phyloP scores from a whole-genome alignment of 257 asterid genomes.

The Forsythia suspensa region DNA sequence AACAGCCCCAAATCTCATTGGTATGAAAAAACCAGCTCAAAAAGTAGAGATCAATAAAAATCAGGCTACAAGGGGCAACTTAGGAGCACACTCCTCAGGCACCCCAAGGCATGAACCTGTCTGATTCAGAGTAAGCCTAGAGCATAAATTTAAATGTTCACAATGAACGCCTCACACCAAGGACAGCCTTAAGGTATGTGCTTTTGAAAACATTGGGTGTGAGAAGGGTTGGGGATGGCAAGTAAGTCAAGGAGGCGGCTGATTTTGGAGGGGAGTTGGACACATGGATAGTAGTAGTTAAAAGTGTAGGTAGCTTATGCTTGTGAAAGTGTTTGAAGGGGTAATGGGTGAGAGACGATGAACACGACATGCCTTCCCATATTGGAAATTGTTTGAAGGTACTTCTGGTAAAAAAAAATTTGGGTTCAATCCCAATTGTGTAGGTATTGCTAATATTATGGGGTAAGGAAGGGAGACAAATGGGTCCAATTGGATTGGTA shows the following conservation, averaged over 20 bases:
- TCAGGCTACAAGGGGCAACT: neutral
- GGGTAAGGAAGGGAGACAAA: neutral
- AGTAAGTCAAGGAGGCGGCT: neutral
- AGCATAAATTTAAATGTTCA: neutral
- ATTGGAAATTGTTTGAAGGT: neutral
- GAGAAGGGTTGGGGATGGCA: neutral
- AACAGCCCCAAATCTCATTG: neutral
- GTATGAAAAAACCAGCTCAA: neutral
- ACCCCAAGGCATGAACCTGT: neutral
- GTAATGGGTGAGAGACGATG: neutral
- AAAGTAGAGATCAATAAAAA: neutral
- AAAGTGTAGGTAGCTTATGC: neutral
- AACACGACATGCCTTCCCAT: neutral
- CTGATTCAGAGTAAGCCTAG: neutral
- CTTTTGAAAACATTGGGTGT: neutral
- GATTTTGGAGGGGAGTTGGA: neutral
- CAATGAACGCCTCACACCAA: neutral
- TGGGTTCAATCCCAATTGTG: neutral
- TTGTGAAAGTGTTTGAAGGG: neutral
- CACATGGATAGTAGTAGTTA: neutral
- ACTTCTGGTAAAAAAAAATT: neutral
- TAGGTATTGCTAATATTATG: neutral
- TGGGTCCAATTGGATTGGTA: neutral
- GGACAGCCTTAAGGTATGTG: neutral
- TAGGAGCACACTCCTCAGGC: neutral